Conservation (phyloP, 1,284 basidiomycete species). For the Ganoderma boninense region DNA sequence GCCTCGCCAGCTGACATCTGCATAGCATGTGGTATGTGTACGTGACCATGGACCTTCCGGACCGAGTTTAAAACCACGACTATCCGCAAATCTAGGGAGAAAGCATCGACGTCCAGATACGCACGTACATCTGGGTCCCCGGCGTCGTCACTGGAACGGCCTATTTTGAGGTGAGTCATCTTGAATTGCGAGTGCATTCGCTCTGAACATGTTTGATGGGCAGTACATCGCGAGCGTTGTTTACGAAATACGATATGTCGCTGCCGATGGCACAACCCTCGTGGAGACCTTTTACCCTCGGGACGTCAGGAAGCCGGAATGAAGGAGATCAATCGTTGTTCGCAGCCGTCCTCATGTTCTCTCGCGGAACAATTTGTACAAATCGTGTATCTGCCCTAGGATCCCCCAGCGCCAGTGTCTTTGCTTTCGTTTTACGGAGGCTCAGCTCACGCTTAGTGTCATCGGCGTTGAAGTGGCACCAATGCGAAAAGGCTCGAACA, state of each 20-base stretch:
- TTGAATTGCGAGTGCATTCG: background rate
- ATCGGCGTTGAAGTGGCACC: too few relatives aligned
- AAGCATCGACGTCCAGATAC: background rate
- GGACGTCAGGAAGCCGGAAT: background rate
- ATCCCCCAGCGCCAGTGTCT: background rate
- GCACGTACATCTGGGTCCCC: background rate
- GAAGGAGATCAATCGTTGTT: background rate
- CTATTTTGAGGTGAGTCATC: background rate
- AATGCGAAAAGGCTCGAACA: background rate
- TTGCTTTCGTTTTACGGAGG: background rate
- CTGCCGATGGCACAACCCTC: background rate
- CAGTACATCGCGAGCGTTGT: constrained; percentile 12
- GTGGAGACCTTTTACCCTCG: background rate
- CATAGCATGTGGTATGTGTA: background rate
- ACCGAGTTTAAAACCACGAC: background rate
- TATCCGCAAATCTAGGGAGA: background rate
- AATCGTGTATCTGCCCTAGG: background rate
- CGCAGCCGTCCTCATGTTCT: background rate
- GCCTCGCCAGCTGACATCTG: background rate
- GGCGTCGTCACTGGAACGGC: background rate
- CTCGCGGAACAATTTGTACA: background rate
- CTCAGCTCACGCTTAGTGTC: too few relatives aligned
- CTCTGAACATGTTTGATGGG: background rate
- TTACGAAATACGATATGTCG: constrained; percentile 19
- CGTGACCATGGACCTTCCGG: background rate